Percentiles rank a stretch among this genome's conserved stretches.
Conservation (phyloP, 2,329 filamentous ascomycete species). For the Tricladium varicosporioides region DNA sequence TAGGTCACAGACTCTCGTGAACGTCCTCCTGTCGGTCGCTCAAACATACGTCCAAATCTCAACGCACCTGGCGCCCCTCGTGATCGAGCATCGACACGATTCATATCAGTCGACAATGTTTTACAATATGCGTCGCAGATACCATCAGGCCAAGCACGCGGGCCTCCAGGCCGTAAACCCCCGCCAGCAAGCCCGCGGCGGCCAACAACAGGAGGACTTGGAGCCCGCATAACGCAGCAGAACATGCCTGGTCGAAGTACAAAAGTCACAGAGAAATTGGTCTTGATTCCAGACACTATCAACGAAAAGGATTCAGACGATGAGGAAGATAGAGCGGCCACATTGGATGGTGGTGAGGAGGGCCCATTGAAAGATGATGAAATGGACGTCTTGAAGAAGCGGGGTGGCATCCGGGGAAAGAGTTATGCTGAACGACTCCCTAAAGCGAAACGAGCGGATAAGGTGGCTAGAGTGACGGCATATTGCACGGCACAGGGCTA, state of each 20-base stretch:
- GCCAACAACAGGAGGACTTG: constrained; percentile 43
- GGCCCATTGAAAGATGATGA: constrained; percentile 67
- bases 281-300: constrained; percentile 81
- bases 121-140: constrained; percentile 93
- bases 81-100: constrained; percentile 57
- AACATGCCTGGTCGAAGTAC: constrained; percentile 79
- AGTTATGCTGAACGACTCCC: constrained; percentile 92
- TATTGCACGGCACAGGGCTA: constrained; percentile 96
- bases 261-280: constrained; percentile 96
- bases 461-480: constrained; percentile 85
- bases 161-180: constrained; percentile 53
- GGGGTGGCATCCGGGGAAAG: constrained; percentile 68
- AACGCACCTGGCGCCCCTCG: constrained; percentile 29
- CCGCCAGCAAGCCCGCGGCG: constrained; percentile 46
- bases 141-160: constrained; percentile 85
- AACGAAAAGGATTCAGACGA: constrained; percentile 59
- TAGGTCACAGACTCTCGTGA: constrained; percentile 60
- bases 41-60: constrained; percentile 33
- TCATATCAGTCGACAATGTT: constrained; percentile 90
- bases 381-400: constrained; percentile 59
- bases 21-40: constrained; percentile 36
- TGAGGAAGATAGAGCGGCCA: constrained; percentile 46
- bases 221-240: constrained; percentile 43
- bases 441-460: constrained; percentile 82
- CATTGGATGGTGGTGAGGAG: constrained; percentile 58